These are phyloP conservation scores for Myriosclerotinia scirpicola DNA, from an alignment of 2,329 filamentous ascomycete species.

Conservation along the genomic window DNA sequence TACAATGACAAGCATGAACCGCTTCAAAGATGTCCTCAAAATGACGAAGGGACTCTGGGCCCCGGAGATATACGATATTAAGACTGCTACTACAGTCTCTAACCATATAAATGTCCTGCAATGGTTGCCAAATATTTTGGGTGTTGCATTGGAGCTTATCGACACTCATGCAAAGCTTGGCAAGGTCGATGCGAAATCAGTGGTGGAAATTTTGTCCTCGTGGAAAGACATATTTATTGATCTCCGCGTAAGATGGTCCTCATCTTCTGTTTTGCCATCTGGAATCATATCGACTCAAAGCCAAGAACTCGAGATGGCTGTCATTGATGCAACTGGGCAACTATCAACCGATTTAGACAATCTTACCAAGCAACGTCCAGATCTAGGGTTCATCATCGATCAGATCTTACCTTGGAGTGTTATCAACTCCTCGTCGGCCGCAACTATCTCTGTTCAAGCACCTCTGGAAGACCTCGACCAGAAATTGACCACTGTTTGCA, in stretches of 20 bases:
- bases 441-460: constrained; percentile 20
- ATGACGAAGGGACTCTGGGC: constrained; percentile 45
- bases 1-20: constrained; percentile 25
- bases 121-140: constrained; percentile 72
- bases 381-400: constrained; percentile 62
- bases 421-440: constrained; percentile 31
- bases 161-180: constrained; percentile 67
- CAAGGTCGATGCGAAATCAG: constrained; percentile 46
- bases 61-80: constrained; percentile 39
- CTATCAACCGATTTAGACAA: constrained; percentile 43
- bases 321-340: constrained; percentile 28
- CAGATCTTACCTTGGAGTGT: constrained; percentile 67
- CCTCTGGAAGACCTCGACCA: constrained; percentile 51
- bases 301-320: constrained; percentile 28
- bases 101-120: constrained; percentile 40
- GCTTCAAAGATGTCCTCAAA: constrained; percentile 32
- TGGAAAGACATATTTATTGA: constrained; percentile 52
- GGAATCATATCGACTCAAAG: constrained; percentile 49
- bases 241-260: constrained; percentile 46
- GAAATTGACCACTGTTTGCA: constrained; percentile 63
- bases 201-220: constrained; percentile 49
- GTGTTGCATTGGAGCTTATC: constrained; percentile 61
- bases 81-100: constrained; percentile 14
- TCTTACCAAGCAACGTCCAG: constrained; percentile 51
- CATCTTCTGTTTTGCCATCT: constrained; percentile 51